Evolutionary conservation across 257 asterid species (phyloP).

Genomic region (Ophiorrhiza pumila): DNA sequence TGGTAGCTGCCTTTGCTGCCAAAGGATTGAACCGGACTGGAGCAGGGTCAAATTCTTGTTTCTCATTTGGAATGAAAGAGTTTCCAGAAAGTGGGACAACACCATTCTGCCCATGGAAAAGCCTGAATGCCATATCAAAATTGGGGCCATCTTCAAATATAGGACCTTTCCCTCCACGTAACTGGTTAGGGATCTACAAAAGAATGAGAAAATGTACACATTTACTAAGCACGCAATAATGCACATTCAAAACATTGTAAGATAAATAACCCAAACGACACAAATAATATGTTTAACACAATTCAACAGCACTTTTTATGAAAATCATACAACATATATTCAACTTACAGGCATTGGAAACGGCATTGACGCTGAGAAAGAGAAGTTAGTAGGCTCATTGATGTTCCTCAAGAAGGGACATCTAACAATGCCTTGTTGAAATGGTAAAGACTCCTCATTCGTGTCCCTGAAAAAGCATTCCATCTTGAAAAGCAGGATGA

Average conservation of each 20-base stretch:
- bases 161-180: conserved; percentile 66
- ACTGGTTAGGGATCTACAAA: conserved; percentile 36
- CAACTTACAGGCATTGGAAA: conserved; percentile 59
- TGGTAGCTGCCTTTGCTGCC: conserved; percentile 89
- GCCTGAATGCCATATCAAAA: conserved; percentile 82
- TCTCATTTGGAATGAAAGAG: conserved; percentile 39
- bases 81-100: conserved; percentile 82
- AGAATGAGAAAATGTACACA: conserved; percentile 7
- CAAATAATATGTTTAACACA: not conserved
- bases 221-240: not conserved
- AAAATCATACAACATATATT: not conserved
- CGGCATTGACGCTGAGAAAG: conserved; percentile 61
- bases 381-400: conserved; percentile 80
- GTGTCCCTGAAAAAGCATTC: conserved; percentile 52
- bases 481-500: conserved; percentile 45
- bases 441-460: conserved; percentile 49
- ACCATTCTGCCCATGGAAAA: conserved; percentile 93
- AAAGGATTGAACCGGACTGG: conserved; percentile 75
- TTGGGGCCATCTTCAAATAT: conserved; percentile 96
- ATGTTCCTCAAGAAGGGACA: conserved; percentile 95
- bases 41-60: conserved; percentile 40
- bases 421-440: conserved; percentile 55
- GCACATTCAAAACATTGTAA: not conserved
- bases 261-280: not conserved
- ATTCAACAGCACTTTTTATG: not conserved